Evolutionary conservation across 2,329 filamentous ascomycete genomes (phyloP).

Genomic region (Xylaria digitata): DNA sequence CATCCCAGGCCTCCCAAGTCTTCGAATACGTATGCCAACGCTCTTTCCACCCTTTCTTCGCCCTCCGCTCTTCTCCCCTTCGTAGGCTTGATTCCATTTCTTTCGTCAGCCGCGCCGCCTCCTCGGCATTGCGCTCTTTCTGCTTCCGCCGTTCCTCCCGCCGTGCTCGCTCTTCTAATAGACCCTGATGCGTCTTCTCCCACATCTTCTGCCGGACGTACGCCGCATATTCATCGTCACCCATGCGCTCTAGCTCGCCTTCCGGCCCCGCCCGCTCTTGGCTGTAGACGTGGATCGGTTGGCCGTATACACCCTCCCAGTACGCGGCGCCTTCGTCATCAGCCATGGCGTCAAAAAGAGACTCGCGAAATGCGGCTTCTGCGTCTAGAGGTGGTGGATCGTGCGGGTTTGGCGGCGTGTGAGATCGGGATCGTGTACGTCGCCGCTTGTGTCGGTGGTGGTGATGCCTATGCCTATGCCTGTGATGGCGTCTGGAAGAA

Average conservation of each 20-base stretch:
- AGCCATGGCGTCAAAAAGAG: conserved; percentile 94
- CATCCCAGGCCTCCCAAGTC: conserved; percentile 71
- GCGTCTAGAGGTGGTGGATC: conserved; percentile 67
- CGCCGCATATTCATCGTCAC: conserved; percentile 88
- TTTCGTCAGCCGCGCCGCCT: conserved; percentile 61
- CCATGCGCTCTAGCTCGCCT: conserved; percentile 82
- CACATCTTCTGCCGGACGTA: conserved; percentile 93
- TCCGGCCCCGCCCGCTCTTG: conserved; percentile 59
- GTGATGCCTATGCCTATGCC: conserved; percentile 45
- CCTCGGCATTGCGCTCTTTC: conserved; percentile 51
- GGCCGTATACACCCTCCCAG: conserved; percentile 97
- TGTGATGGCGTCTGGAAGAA: conserved; percentile 35
- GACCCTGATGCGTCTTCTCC: conserved; percentile 89
- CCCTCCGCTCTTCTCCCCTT: conserved; percentile 72
- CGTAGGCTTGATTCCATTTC: conserved; percentile 77
- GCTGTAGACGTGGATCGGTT: conserved; percentile 87
- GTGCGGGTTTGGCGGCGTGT: conserved; percentile 61
- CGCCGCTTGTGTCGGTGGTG: conserved; percentile 49
- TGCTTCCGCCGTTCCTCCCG: conserved; percentile 67
- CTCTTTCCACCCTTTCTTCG: conserved; percentile 64
- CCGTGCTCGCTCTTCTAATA: conserved; percentile 79
- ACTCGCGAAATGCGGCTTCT: conserved; percentile 86
- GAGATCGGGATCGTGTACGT: conserved; percentile 53
- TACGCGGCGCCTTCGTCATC: conserved; percentile 96
- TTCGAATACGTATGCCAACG: conserved; percentile 73